Evolutionary conservation across 1,284 basidiomycete genomes (phyloP).

Genomic region (Ceratobasidium sp.): DNA sequence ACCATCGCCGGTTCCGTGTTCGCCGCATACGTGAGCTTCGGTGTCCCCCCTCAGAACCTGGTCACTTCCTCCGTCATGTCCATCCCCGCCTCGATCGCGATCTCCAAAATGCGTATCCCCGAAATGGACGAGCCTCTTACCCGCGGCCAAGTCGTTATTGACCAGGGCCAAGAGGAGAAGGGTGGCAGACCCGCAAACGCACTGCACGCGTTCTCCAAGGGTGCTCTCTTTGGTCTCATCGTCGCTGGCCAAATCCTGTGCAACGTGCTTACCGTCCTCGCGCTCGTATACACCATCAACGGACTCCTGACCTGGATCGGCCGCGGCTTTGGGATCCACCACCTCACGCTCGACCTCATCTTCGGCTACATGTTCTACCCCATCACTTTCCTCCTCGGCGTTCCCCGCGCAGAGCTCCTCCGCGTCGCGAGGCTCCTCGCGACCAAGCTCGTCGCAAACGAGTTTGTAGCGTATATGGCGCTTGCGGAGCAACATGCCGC

Average conservation of each 20-base stretch:
- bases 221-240: constrained; percentile 85
- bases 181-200: constrained; percentile 73
- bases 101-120: constrained; percentile 86
- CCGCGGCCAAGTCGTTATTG: constrained; percentile 79
- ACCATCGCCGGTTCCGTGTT: constrained; percentile 92
- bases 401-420: constrained; percentile 77
- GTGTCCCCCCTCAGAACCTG: constrained; percentile 80
- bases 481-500: constrained; percentile 50
- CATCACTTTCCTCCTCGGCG: constrained; percentile 79
- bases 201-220: constrained; percentile 88
- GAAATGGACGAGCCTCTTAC: constrained; percentile 88
- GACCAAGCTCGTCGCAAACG: constrained; percentile 87
- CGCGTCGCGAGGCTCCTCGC: constrained; percentile 82
- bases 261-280: constrained; percentile 82
- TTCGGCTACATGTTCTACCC: constrained; percentile 90
- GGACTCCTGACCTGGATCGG: constrained; percentile 91
- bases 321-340: constrained; percentile 82
- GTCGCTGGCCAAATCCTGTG: constrained; percentile 88
- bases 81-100: constrained; percentile 92
- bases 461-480: constrained; percentile 80
- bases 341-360: constrained; percentile 84
- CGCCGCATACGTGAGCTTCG: constrained; percentile 82
- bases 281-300: constrained; percentile 84
- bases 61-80: constrained; percentile 94
- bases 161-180: constrained; percentile 71